Evolutionary conservation across 352 stramenopile genomes (phyloP).

Genomic region (Globisporangium emineosum): DNA sequence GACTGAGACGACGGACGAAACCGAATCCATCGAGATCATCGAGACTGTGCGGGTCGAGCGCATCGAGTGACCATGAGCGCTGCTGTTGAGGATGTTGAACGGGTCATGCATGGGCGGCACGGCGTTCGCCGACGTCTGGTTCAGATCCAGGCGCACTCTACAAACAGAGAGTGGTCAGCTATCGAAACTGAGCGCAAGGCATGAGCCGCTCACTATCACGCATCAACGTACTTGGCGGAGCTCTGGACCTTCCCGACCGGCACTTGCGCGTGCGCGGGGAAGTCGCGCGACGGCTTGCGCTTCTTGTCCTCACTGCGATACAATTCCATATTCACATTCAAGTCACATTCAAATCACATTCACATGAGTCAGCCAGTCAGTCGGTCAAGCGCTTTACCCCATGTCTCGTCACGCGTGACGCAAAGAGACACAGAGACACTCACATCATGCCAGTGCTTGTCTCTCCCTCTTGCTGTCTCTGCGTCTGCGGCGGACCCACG

Average conservation of each 20-base stretch:
- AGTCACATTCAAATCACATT: not conserved
- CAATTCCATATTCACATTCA: no score
- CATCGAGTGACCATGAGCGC: slow-evolving; percentile 27
- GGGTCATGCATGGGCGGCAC: slow-evolving; percentile 77
- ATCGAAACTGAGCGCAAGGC: slow-evolving; percentile 14
- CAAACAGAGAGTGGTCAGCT: not conserved
- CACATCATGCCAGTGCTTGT: slow-evolving; percentile 4
- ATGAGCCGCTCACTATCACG: not conserved
- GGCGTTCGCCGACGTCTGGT: slow-evolving; percentile 30
- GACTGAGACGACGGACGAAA: slow-evolving; percentile 52
- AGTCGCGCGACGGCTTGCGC: slow-evolving; percentile 78
- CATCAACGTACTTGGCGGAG: slow-evolving; percentile 26
- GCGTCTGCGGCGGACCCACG: not conserved
- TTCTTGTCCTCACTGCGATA: slow-evolving; percentile 69
- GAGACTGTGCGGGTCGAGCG: slow-evolving; percentile 38
- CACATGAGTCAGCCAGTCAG: not conserved
- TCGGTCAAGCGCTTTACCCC: not conserved
- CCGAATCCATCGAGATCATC: slow-evolving; percentile 62
- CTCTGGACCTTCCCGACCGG: slow-evolving; percentile 59
- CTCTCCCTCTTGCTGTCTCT: not conserved
- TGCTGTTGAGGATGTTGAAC: slow-evolving; percentile 70
- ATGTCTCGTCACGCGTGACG: not conserved
- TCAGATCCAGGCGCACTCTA: slow-evolving; percentile 52
- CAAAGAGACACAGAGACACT: not conserved
- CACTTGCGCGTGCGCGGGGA: slow-evolving; percentile 68